Conservation (phyloP, 2,329 filamentous ascomycete genomes). For the Rhynchosporium agropyri region DNA sequence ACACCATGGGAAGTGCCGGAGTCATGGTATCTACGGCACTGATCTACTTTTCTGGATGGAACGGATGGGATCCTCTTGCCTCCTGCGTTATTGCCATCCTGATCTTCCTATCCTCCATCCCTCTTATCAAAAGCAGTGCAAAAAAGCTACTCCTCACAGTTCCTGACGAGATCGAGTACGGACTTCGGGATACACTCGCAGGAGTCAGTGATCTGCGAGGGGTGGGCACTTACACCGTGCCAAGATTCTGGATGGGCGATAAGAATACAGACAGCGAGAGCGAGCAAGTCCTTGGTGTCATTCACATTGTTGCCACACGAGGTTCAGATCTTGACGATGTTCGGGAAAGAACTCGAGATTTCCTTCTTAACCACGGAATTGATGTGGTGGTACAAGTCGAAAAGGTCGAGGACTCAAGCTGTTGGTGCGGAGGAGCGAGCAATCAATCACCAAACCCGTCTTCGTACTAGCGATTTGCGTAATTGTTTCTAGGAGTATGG, state of each 20-base stretch:
- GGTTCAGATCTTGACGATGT: constrained; percentile 81
- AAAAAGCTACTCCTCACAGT: constrained; percentile 82
- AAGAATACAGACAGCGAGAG: constrained; percentile 45
- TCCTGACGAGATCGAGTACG: constrained; percentile 84
- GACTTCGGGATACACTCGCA: constrained; percentile 80
- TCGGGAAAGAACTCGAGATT: constrained; percentile 72
- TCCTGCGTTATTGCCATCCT: constrained; percentile 91
- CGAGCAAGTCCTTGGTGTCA: constrained; percentile 73
- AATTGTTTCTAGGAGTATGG: constrained; percentile 4
- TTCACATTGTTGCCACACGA: constrained; percentile 78
- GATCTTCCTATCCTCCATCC: constrained; percentile 90
- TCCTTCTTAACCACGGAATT: constrained; percentile 71
- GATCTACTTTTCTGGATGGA: constrained; percentile 86
- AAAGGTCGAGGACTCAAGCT: constrained; percentile 71
- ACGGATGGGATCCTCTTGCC: constrained; percentile 91
- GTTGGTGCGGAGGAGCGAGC: constrained; percentile 56
- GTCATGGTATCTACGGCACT: constrained; percentile 90
- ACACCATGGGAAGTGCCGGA: constrained; percentile 90
- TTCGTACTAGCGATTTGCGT: constrained; percentile 4
- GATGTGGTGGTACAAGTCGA: constrained; percentile 89
- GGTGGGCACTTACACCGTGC: constrained; percentile 82
- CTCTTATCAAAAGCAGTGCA: constrained; percentile 82
- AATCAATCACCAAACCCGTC: constrained; percentile 19
- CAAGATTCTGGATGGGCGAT: constrained; percentile 92
- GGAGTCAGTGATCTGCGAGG: constrained; percentile 82